Conservation (phyloP, 2,329 filamentous ascomycete genomes). For the Fusarium albosuccineum region DNA sequence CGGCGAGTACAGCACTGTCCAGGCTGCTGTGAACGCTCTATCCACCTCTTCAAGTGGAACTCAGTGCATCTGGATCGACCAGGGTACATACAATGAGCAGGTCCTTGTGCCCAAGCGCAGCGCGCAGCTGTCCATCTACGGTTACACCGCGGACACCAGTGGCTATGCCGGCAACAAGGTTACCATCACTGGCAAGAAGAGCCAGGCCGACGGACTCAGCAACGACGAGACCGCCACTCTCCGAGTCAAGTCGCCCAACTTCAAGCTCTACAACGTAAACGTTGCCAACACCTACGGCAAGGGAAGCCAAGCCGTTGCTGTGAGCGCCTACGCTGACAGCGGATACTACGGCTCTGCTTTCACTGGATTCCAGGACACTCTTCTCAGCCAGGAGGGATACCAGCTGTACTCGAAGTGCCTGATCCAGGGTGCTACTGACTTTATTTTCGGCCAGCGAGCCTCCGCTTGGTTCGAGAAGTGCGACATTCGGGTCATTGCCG, state of each 20-base stretch:
- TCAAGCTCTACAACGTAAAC: conserved; percentile 74
- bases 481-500: conserved; percentile 55
- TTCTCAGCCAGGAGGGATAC: conserved; percentile 60
- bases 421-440: conserved; percentile 64
- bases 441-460: conserved; percentile 61
- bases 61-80: conserved; percentile 75
- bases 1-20: conserved; percentile 56
- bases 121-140: conserved; percentile 67
- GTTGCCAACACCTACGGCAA: conserved; percentile 61
- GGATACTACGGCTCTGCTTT: conserved; percentile 63
- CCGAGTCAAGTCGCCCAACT: conserved; percentile 59
- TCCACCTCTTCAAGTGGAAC: conserved; percentile 61
- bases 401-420: conserved; percentile 61
- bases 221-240: conserved; percentile 67
- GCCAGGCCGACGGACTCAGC: conserved; percentile 60
- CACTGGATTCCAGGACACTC: conserved; percentile 64
- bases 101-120: conserved; percentile 65
- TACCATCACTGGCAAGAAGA: conserved; percentile 59
- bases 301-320: conserved; percentile 61
- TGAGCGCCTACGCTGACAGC: conserved; percentile 58
- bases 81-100: conserved; percentile 64
- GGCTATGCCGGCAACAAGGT: conserved; percentile 69
- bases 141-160: conserved; percentile 65
- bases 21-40: conserved; percentile 70
- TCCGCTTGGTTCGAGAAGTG: conserved; percentile 59